Base-by-base conservation (phyloP, 345 rosid species). In the Triadica sebifera region DNA sequence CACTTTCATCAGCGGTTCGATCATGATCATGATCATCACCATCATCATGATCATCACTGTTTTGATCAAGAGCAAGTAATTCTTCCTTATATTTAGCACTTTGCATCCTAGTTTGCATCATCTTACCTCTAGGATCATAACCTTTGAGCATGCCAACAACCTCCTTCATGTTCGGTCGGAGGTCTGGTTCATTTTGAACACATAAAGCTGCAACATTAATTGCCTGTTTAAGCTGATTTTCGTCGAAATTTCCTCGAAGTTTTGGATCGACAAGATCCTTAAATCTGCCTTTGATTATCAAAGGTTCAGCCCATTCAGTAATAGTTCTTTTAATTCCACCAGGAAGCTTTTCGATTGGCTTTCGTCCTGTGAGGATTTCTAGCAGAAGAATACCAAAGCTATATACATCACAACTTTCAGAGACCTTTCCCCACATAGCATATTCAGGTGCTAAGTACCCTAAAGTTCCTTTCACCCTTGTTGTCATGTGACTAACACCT, bases 401-500 rank as follows among this genome's bases (percentile, higher is more conserved):
- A 72, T 88, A 94, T 12, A 94, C 98, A 52, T 94, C 98, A 57
- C 97, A 92, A 65, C 84, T 78, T 56, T 90, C 93, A 2, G 97
- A 89, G 24, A 86, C 98, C 72, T 87, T 85, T 4, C 97, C 98
- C 89, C 91, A 87, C 89, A 88, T 89, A 5, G 93, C 89, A 24
- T 92, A 92, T 75, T 94, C 95, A 0, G 97, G 97, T 0, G 97
- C 95, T 24, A 94, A 79, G 84, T 92, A 94, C 1, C 98, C 97
- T 34, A 85, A 67, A 3, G 91, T 90, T 69, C 96, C 94, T 79
- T 90, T 94, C 5, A 86, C 88, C 25, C 93, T 86, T 16, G 90
- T 85, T 19, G 91, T 86, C 96, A 87, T 88, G 85, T 91, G 89
- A 77, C 88, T 86, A 0, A 89, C 90, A 5, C 89, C 89, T 78